Conservation (phyloP, 225 moss, liverwort and hornwort species). For the Neckera pumila region DNA sequence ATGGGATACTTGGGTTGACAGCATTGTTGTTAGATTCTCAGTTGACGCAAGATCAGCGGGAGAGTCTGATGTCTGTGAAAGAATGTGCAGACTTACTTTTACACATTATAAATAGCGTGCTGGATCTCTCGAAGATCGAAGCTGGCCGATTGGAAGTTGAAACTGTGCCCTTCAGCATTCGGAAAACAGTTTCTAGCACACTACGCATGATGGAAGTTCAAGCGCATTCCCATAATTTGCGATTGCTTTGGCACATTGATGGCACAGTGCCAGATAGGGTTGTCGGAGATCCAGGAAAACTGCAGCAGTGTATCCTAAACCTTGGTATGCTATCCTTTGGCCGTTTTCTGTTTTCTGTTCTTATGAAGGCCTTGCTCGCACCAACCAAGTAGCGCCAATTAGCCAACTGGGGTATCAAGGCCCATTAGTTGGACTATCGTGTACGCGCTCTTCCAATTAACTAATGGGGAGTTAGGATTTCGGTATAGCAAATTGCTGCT, state of each 20-base stretch:
- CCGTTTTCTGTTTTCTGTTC: not conserved
- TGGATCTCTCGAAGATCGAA: not conserved
- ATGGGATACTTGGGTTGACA: not conserved
- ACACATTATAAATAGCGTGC: not conserved
- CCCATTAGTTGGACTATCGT: not conserved
- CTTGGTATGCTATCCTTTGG: conserved; percentile 30
- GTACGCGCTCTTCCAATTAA: not conserved
- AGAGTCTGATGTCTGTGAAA: not conserved
- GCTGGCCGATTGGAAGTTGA: not conserved
- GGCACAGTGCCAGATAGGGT: conserved; percentile 34
- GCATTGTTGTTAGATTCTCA: not conserved
- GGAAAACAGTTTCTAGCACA: not conserved
- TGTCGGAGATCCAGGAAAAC: conserved; percentile 68
- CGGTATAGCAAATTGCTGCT: not conserved
- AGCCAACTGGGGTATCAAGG: not conserved
- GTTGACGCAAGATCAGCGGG: not conserved
- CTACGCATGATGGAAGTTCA: not conserved
- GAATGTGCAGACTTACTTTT: not conserved
- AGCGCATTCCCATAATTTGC: conserved; percentile 44
- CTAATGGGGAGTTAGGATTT: not conserved
- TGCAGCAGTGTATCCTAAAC: conserved; percentile 73
- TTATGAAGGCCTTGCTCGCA: not conserved
- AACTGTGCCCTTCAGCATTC: not conserved
- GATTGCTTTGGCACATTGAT: conserved; percentile 58
- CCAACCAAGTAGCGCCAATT: not conserved